phyloP scores from a whole-genome alignment of 305 asterid species.

The Solanum aculeatissimum region DNA sequence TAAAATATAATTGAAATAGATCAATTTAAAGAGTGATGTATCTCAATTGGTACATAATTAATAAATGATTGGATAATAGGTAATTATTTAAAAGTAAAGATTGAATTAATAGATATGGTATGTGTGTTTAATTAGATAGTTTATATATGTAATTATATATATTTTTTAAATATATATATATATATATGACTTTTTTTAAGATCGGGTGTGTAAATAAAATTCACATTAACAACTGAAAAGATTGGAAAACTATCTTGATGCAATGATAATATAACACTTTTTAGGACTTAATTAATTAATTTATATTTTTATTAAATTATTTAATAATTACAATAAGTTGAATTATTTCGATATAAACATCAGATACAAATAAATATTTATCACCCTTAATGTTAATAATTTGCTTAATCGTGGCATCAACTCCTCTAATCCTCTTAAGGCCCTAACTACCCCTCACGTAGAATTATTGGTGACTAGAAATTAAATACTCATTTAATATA shows the following conservation, averaged over 20 bases:
- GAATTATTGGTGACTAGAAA: conserved; percentile 20
- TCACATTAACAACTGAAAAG: neutral
- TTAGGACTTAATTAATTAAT: neutral
- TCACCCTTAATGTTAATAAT: neutral
- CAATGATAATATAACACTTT: too few relatives aligned
- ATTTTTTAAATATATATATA: too few relatives aligned
- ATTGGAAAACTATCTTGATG: too few relatives aligned
- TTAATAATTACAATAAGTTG: neutral
- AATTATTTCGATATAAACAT: neutral
- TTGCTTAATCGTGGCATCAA: conserved; percentile 10
- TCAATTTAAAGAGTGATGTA: too few relatives aligned
- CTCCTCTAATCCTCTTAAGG: neutral
- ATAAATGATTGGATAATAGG: too few relatives aligned
- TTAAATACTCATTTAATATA: neutral
- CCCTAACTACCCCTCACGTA: conserved; percentile 9
- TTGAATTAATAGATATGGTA: too few relatives aligned
- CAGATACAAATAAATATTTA: neutral
- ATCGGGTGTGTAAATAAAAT: neutral
- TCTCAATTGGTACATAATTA: too few relatives aligned
- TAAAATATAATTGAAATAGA: too few relatives aligned
- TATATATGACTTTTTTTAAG: too few relatives aligned
- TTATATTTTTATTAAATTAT: neutral
- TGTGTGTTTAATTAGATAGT: too few relatives aligned
- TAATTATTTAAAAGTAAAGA: too few relatives aligned
- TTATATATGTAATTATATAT: too few relatives aligned